These are phyloP conservation scores for Noccaea caerulescens DNA, from an alignment of 345 rosid species.

Conservation along the genomic window DNA sequence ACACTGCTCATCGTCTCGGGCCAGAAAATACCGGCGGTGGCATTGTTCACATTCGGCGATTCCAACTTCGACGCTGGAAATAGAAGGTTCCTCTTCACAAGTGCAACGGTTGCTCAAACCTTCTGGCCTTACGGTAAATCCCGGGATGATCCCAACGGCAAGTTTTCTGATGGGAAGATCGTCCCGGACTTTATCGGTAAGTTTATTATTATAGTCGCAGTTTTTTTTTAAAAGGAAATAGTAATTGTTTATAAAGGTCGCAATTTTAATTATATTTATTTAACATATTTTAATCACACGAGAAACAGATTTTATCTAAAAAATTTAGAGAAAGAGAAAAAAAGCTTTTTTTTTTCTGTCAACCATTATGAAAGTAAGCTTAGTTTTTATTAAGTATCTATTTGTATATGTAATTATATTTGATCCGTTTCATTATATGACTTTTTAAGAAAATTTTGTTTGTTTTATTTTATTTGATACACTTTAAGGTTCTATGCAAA, in stretches of 20 bases:
- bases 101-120: neutral
- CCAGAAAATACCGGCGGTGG: conserved; percentile 33
- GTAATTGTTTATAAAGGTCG: neutral
- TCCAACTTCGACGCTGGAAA: conserved; percentile 44
- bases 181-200: conserved; percentile 46
- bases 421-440: too few species aligned
- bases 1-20: conserved; percentile 11
- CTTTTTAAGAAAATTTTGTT: too few species aligned
- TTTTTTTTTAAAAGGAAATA: neutral
- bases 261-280: neutral
- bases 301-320: neutral
- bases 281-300: neutral
- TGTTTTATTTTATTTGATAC: too few species aligned
- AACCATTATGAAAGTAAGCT: too few species aligned
- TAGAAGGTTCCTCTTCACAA: conserved; percentile 7
- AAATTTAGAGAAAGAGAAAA: too few species aligned
- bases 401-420: too few species aligned
- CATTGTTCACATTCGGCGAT: conserved; percentile 41
- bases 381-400: too few species aligned
- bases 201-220: neutral
- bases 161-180: conserved; percentile 39
- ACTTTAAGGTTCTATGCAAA: too few species aligned
- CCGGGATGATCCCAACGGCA: conserved; percentile 37
- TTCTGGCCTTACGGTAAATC: conserved; percentile 44
- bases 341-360: too few species aligned